A percentile compares a stretch with the other conserved stretches of the same genome.
These are phyloP conservation scores for Peniophora sp. DNA, from an alignment of 1,284 basidiomycete species.

Conservation along the genomic window DNA sequence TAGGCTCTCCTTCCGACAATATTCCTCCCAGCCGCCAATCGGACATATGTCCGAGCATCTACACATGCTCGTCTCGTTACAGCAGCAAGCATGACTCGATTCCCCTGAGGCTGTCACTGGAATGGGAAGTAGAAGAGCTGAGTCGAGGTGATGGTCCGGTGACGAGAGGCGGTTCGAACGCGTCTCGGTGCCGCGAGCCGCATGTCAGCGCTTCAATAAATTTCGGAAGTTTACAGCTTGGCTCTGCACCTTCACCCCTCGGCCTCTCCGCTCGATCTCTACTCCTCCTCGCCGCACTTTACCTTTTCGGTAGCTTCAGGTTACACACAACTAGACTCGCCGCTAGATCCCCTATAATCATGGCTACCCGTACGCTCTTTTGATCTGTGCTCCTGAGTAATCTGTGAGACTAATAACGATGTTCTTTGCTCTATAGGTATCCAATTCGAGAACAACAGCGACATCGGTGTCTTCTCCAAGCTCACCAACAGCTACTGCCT, in stretches of 20 bases:
- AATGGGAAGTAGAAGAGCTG: neutral
- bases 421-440: slow-evolving; percentile 43
- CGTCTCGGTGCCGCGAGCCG: neutral
- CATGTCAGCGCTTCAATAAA: neutral
- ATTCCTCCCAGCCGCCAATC: too few relatives aligned
- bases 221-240: neutral
- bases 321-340: neutral
- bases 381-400: neutral
- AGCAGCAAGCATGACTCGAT: too few relatives aligned
- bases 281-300: neutral
- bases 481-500: slow-evolving; percentile 96
- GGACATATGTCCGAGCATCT: too few relatives aligned
- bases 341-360: slow-evolving; percentile 20
- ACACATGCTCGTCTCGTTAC: too few relatives aligned
- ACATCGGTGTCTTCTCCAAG: slow-evolving; percentile 92
- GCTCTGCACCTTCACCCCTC: neutral
- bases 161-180: neutral
- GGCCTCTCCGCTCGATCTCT: neutral
- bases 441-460: slow-evolving; percentile 96
- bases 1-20: neutral
- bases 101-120: neutral
- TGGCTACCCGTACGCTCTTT: slow-evolving; percentile 59
- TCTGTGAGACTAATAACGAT: neutral
- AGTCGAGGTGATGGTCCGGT: neutral
- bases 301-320: neutral